These are phyloP conservation scores for Phoma sp. DNA, from an alignment of 2,329 filamentous ascomycete genomes.

Conservation along the genomic window DNA sequence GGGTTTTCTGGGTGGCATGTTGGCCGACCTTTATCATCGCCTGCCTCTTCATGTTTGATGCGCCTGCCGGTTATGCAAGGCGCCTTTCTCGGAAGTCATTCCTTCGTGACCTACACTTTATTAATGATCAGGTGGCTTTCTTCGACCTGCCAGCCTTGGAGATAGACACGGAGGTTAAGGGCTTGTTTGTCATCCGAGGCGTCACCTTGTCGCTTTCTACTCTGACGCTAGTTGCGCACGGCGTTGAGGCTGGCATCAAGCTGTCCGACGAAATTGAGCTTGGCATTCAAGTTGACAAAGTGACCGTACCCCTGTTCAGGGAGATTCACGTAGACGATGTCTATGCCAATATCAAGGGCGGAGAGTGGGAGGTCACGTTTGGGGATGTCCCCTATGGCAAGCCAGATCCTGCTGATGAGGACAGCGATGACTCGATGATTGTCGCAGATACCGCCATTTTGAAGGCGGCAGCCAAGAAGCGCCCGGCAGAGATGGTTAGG, in stretches of 20 bases:
- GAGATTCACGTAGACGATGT: constrained; percentile 60
- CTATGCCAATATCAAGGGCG: constrained; percentile 61
- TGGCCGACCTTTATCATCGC: constrained; percentile 52
- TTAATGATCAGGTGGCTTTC: constrained; percentile 58
- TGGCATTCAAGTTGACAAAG: constrained; percentile 58
- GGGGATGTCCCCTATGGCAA: constrained; percentile 37
- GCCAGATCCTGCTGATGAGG: constrained; percentile 37
- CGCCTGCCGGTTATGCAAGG: constrained; percentile 46
- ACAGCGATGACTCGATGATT: constrained; percentile 51
- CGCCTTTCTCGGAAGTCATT: constrained; percentile 45
- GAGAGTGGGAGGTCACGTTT: constrained; percentile 59
- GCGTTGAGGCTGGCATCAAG: constrained; percentile 61
- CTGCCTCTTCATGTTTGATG: constrained; percentile 56
- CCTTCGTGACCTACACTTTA: constrained; percentile 55
- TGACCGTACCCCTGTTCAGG: constrained; percentile 56
- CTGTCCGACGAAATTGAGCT: constrained; percentile 60
- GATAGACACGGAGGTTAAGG: constrained; percentile 61
- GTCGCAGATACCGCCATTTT: constrained; percentile 55
- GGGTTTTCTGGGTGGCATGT: constrained; percentile 50
- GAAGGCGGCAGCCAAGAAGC: constrained; percentile 46
- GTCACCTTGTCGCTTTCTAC: constrained; percentile 58
- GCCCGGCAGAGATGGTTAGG: constrained; percentile 31
- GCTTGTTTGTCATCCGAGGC: constrained; percentile 60
- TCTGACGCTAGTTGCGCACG: constrained; percentile 58
- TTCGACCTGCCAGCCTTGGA: constrained; percentile 60